Evolutionary conservation across 2,329 filamentous ascomycete species (phyloP), one percentile per base, ranked within the genome.

Genomic region (Seiridium unicorne): DNA sequence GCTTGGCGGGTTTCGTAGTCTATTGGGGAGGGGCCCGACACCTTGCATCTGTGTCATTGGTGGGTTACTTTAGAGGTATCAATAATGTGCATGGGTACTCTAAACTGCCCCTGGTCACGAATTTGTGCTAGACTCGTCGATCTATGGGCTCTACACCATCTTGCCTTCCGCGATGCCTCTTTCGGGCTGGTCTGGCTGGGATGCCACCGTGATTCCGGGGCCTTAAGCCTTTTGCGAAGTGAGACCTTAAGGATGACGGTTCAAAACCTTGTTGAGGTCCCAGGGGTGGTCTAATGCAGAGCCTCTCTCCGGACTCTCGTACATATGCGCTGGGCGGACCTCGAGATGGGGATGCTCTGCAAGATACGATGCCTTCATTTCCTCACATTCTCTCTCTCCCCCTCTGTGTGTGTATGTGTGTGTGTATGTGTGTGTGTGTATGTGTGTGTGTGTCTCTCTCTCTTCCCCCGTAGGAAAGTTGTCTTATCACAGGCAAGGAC

Each of bases 51-150:
- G 47, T 59, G 47, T 53, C 44, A 59, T 59, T 59, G 57, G 57
- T 54, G 57, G 57, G 47, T 54, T 59, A 46, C 57, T 44, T 46
- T 46, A 47, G 57, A 31, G 36, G 57, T 54, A 53, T 53, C 49
- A 44, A 54, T 54, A 59, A 36, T 53, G n/a, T 7, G 40, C 49
- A 51, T 36, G 57, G 57, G 42, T 26, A n/a, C 36, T 13, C 40
- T 56, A 44, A 38, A 55, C 56, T 55, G n/a, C 18, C 60, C 38
- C 46, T 51, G 46, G 42, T 58, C 44, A 57, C 13, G 7, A 68
- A 35, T 35, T 49, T 48, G 40, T 44, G 42, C 55, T n/a, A 48
- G 32, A 42, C 55, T 51, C 35, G 55, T 58, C 55, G 55, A 58
- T 57, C 54, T 34, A 57, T 46, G 44, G 54, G 40, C 35, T 36